Evolutionary conservation across 139 green algal genomes (phyloP).

Genomic region (Tetraselmis chui): DNA sequence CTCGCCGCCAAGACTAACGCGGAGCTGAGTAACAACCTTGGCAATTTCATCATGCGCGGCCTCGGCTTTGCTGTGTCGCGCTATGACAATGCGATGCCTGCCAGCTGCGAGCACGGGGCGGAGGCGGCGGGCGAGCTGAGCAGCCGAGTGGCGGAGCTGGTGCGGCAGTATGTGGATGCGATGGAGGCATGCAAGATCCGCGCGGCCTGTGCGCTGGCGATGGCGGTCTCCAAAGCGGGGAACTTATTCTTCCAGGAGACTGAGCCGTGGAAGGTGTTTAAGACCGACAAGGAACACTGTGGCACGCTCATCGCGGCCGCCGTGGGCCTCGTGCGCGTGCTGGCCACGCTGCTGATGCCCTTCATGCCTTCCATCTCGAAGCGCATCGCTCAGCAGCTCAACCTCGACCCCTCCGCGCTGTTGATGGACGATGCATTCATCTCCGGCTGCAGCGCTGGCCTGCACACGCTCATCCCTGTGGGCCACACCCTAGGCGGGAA

Average conservation of each 20-base stretch:
- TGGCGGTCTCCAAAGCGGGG: constrained; percentile 29
- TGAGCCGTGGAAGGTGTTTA: constrained; percentile 51
- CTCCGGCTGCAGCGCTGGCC: constrained; percentile 12
- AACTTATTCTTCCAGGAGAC: constrained; percentile 32
- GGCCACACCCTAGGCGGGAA: constrained; percentile 62
- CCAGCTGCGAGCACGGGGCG: constrained; percentile 9
- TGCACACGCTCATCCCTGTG: constrained; percentile 46
- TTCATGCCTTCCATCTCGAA: constrained; percentile 84
- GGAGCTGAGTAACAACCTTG: constrained; percentile 93
- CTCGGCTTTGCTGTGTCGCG: constrained; percentile 68
- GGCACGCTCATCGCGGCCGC: constrained; percentile 28
- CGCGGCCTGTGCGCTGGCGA: constrained; percentile 52
- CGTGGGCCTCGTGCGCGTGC: constrained; percentile 70
- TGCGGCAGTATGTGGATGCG: constrained; percentile 62
- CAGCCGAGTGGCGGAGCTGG: constrained; percentile 38
- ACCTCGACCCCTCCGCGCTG: constrained; percentile 8
- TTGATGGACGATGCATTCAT: constrained; percentile 39
- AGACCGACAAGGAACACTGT: constrained; percentile 30
- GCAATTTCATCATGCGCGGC: constrained; percentile 76
- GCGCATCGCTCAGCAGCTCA: constrained; percentile 34
- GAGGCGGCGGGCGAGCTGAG: constrained; percentile 44
- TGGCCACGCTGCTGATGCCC: constrained; percentile 76
- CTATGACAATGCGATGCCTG: constrained; percentile 3
- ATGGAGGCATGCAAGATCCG: constrained; percentile 72
- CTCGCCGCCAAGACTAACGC: constrained; percentile 82